Evolutionary conservation across 371 early-diverging fungal species (phyloP), one percentile per base, ranked within the genome.

Genomic region (Batkoa obscura): DNA sequence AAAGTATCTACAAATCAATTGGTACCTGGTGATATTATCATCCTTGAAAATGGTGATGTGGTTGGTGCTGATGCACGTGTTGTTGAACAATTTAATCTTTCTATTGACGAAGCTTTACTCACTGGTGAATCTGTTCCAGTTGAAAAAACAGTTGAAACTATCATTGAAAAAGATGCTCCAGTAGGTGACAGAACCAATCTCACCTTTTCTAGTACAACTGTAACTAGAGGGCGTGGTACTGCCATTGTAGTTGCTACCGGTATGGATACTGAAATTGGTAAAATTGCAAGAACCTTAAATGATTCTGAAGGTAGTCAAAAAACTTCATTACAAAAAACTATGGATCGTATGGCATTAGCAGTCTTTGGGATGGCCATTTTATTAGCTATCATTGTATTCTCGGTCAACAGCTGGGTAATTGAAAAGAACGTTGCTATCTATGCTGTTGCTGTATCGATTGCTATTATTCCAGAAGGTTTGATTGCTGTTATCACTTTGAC

Each of bases 401-500:
- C 74, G 56, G 80, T 77, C 41, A 76, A 74, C 54, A 69, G 73
- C 43, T 78, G 74, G 65, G 62, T 70, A 43, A 58, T 74, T 60
- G 64, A 50, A 59, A 66, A 60, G 56, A 78, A 79, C 32, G 76
- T 78, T 12, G 72, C 79, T 3, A 63, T 86, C n/a, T 83, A 86
- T 60, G 83, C 84, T 3, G 79, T 88, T 41, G 79, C 85, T 41
- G 73, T 94, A 35, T 90, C 86, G 15, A 90, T 97, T 58, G 82
- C 91, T 34, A 86, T 90, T 15, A 89, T 97, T 57, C 98, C 98
- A 38, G 94, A 94, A 69, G 98, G 95, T 56, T 75, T 94, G 2
- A 81, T 93, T 8, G 91, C 92, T 34, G 90, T 92, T 9, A 72
- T 57, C 33, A 85, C 86, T 0, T 69, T 95, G 48, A 88, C 94